Evolutionary conservation across 2,329 filamentous ascomycete species (phyloP), one percentile per base, ranked within the genome.

Genomic region (Neospermospora avenae): DNA sequence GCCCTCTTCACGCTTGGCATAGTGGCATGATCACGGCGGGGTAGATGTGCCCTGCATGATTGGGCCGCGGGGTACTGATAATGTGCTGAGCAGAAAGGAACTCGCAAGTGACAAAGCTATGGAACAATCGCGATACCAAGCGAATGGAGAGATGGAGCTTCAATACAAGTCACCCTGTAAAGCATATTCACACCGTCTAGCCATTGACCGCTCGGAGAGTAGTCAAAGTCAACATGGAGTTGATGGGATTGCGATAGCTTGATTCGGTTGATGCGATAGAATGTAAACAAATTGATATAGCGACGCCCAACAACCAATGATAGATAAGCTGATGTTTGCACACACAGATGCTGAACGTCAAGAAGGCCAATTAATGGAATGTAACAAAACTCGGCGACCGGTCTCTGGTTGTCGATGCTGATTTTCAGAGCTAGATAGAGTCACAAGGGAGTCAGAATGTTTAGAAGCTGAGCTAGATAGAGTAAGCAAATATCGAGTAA

Each of bases 1-100:
- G 11, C 28, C 28, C 11, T 31, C 35, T 35, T 11, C 34, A 16
- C 22, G n/a, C 48, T 51, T 37, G 48, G 48, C 48, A 51, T 22
- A 7, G 48, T 51, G 28, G 48, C 48, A 51, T 51, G 48, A 51
- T 51, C 48, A 37, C 34, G 48, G 48, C 34, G 48, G 48, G 31
- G 48, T 51, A 51, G 48, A 37, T 51, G 18, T 18, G 6, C 28
- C 48, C 48, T 51, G 31, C n/a, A 11, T 24, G 28, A 37, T 35
- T 51, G 48, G 48, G 28, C 20, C 18, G 3, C 28, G 28, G 48
- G 48, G 48, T 28, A 35, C 22, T 11, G 16, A 20, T 16, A 41
- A 16, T 35, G 28, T 16, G 7, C 46, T 49, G 25, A 49, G 28
- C 28, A 22, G 48, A 22, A 34, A 37, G 45, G 45, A 51, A 37